Evolutionary conservation across 2,329 filamentous ascomycete species (phyloP).

Genomic region (Neospermospora avenae): DNA sequence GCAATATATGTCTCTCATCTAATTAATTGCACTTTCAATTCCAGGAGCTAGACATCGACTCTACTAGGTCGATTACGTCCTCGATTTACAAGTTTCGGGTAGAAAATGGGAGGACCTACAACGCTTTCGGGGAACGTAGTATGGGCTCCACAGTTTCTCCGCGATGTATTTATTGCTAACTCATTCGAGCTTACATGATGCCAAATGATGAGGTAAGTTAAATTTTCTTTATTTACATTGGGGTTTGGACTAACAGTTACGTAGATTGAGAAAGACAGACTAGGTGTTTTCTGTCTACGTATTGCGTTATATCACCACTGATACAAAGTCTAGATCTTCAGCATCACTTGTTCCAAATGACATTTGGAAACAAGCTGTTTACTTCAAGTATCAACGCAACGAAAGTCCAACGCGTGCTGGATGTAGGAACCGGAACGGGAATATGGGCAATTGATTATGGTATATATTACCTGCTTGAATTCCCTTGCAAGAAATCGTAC

Average conservation of each 20-base stretch:
- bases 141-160: too few relatives aligned
- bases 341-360: conserved; percentile 16
- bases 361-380: conserved; percentile 9
- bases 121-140: background rate
- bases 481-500: background rate
- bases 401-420: conserved; percentile 3
- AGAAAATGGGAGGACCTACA: conserved; percentile 9
- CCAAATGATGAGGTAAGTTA: background rate
- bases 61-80: background rate
- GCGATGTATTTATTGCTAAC: too few relatives aligned
- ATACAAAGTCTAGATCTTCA: conserved; percentile 19
- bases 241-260: too few relatives aligned
- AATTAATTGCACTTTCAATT: background rate
- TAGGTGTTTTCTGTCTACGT: too few relatives aligned
- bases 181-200: background rate
- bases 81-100: background rate
- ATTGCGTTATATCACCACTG: too few relatives aligned
- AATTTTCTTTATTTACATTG: too few relatives aligned
- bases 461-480: background rate
- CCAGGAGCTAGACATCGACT: background rate
- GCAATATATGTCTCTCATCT: background rate
- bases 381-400: conserved; percentile 1
- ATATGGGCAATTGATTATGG: conserved; percentile 18
- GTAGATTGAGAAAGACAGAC: too few relatives aligned
- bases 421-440: conserved; percentile 15